Base-by-base conservation (phyloP, 139 green algal genomes). In the Chlamydomonas asymmetrica region DNA sequence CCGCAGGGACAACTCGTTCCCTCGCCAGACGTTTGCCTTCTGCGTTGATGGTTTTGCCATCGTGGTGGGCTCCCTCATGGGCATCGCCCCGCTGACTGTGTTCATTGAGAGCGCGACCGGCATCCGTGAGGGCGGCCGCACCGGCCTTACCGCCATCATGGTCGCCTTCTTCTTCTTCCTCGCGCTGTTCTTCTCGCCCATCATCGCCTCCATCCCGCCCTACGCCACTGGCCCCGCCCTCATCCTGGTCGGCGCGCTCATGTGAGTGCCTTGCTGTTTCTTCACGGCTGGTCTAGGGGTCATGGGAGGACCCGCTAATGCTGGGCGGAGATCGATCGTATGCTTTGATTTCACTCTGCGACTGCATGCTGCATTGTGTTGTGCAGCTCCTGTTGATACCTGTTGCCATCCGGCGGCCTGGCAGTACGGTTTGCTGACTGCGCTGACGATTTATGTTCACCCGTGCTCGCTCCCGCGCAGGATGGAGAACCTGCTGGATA, bases 181-280 rank as follows among this genome's bases (percentile, higher is more conserved):
- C 37, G 80, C 85, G 32, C 86, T 95, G 62, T 96, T 94, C 79
- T 91, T 97, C 69, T 86, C 84, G 0, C 92, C 92, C 59, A 88
- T 97, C 77, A 82, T 97, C n/a, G 85, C 89, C n/a, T 88, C 76
- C 76, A 93, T 97, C 63, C 92, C 92, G 1, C 84, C 89, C 39
- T 95, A 90, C 72, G 92, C 88, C 32, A 92, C 84, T 1, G 92
- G 92, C 3, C 87, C 91, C 20, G 90, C 91, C 5, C 81, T 97
- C 16, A 80, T 96, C n/a, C 72, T 95, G 37, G 89, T 95, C n/a
- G 77, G 91, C 29, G 71, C 70, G 20, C 52, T 91, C n/a, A n/a
- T n/a, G n/a, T n/a, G n/a, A n/a, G n/a, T n/a, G n/a, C n/a, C n/a
- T n/a, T n/a, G n/a, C n/a, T n/a, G n/a, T n/a, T n/a, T n/a, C n/a